A percentile compares a stretch with the other conserved stretches of the same genome.
Evolutionary conservation across 1,284 basidiomycete genomes (phyloP).

Genomic region (Ustilago xerochloae): DNA sequence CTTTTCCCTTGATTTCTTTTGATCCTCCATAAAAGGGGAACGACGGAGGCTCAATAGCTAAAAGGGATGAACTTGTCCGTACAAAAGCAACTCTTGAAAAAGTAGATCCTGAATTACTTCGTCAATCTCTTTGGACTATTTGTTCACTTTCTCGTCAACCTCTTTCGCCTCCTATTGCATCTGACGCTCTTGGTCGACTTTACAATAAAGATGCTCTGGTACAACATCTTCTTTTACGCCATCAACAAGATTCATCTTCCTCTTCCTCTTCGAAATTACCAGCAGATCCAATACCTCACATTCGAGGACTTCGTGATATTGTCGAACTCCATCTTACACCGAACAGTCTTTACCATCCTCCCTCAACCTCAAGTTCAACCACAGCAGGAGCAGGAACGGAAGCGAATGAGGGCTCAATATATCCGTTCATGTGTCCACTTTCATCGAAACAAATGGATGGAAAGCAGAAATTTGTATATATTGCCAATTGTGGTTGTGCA

Average conservation of each 20-base stretch:
- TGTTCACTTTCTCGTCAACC: conserved; percentile 57
- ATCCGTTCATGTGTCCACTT: conserved; percentile 62
- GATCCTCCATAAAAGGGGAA: conserved; percentile 58
- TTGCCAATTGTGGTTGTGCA: conserved; percentile 58
- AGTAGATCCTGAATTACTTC: conserved; percentile 49
- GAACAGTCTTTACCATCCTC: conserved; percentile 43
- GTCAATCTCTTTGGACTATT: conserved; percentile 56
- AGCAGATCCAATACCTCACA: conserved; percentile 38
- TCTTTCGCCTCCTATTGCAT: conserved; percentile 54
- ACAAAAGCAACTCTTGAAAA: conserved; percentile 42
- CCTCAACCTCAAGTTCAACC: conserved; percentile 16
- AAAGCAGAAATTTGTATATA: conserved; percentile 59
- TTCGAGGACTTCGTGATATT: conserved; percentile 60
- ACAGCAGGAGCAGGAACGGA: no score
- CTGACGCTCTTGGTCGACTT: conserved; percentile 58
- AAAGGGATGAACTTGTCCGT: conserved; percentile 62
- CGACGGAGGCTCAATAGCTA: conserved; percentile 65
- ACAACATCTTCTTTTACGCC: conserved; percentile 54
- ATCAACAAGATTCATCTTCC: background rate
- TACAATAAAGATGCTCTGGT: conserved; percentile 67
- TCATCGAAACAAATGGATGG: conserved; percentile 63
- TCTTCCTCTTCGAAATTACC: background rate
- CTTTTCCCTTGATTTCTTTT: background rate
- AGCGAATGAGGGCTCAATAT: conserved; percentile 11
- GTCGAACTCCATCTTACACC: conserved; percentile 42